These are phyloP conservation scores for Suillus hirtellus DNA, from an alignment of 768 basidiomycete genomes.

Conservation along the genomic window DNA sequence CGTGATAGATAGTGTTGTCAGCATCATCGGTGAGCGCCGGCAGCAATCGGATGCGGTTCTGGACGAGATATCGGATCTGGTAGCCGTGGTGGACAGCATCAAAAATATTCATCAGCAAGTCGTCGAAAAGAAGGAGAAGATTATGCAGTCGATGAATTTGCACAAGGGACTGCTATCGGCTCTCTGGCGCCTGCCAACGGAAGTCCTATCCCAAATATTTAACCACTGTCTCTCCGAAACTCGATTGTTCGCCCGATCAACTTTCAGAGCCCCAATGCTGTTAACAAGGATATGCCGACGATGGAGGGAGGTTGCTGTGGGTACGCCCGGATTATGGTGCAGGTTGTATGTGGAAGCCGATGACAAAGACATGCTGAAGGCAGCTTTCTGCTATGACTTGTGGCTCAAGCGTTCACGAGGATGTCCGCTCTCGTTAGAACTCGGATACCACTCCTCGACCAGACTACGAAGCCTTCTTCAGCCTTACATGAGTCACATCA, in stretches of 20 bases:
- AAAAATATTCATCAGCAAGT: neutral
- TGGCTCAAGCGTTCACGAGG: slow-evolving; percentile 17
- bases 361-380: no score
- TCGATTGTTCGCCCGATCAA: no score
- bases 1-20: no score
- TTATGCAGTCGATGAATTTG: slow-evolving; percentile 19
- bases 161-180: slow-evolving; percentile 27
- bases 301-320: slow-evolving; percentile 42
- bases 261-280: slow-evolving; percentile 42
- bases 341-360: slow-evolving; percentile 30
- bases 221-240: slow-evolving; percentile 33
- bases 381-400: slow-evolving; percentile 13
- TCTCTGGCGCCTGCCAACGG: slow-evolving; percentile 44
- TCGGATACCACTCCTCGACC: slow-evolving; percentile 4
- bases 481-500: slow-evolving; percentile 8
- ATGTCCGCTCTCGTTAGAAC: slow-evolving; percentile 23
- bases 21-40: no score
- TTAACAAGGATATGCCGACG: slow-evolving; percentile 41
- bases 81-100: no score
- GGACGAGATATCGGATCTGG: no score
- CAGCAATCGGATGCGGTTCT: no score
- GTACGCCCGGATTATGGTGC: slow-evolving; percentile 49
- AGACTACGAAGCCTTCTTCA: slow-evolving; percentile 15
- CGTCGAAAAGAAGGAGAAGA: slow-evolving; percentile 14
- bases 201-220: slow-evolving; percentile 50